These are phyloP conservation scores for Macrophomina pseudophaseolina DNA, from an alignment of 2,329 filamentous ascomycete genomes.

Conservation along the genomic window DNA sequence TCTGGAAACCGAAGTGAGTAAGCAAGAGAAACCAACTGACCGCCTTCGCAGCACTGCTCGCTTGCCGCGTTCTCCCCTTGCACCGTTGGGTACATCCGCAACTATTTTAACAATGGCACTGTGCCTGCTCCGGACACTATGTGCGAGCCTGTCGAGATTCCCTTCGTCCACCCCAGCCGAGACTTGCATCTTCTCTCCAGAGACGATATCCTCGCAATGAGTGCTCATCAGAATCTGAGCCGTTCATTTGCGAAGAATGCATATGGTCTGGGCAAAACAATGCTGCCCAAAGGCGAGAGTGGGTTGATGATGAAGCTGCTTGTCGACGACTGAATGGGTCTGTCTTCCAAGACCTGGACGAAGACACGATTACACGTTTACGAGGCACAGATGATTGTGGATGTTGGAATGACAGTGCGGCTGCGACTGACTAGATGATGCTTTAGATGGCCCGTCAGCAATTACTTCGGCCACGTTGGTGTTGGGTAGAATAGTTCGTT, in stretches of 20 bases:
- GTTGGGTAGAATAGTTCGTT: background rate
- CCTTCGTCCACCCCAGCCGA: constrained; percentile 8
- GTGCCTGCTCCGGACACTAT: constrained; percentile 33
- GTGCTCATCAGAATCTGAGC: background rate
- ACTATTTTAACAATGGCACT: constrained; percentile 49
- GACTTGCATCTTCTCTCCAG: constrained; percentile 1
- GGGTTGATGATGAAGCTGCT: background rate
- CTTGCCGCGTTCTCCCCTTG: constrained; percentile 44
- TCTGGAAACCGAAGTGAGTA: no score
- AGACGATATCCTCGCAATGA: constrained; percentile 1
- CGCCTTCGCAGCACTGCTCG: constrained; percentile 53
- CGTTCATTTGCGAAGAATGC: constrained; percentile 1
- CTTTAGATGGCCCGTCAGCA: background rate
- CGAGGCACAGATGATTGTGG: background rate
- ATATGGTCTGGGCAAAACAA: constrained; percentile 9
- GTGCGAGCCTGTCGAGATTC: constrained; percentile 24
- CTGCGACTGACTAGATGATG: constrained; percentile 1
- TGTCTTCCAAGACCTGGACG: no score
- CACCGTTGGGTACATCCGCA: constrained; percentile 37
- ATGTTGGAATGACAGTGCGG: background rate
- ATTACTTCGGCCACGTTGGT: background rate
- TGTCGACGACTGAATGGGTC: background rate
- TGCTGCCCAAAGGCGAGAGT: constrained; percentile 15
- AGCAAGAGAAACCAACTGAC: background rate
- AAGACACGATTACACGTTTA: background rate